These are phyloP conservation scores for Ophiocordyceps camponoti-leonardi DNA, from an alignment of 2,329 filamentous ascomycete species.

Conservation along the genomic window DNA sequence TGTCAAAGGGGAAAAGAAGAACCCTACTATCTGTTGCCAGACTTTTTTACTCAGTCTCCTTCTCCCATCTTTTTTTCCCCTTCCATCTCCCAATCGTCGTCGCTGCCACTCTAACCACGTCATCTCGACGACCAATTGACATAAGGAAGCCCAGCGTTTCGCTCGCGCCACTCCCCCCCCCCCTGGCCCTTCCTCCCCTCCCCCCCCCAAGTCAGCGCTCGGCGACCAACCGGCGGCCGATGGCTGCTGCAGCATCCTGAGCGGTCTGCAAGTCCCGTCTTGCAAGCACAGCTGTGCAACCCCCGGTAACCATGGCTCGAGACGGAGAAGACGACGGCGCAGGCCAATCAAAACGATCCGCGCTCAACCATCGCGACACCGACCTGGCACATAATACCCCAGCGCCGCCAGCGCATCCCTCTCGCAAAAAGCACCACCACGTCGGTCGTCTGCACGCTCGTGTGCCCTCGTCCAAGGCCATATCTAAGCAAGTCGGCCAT, in stretches of 20 bases:
- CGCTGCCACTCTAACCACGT: no score
- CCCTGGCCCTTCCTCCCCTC: no score
- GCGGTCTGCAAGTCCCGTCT: constrained; percentile 1
- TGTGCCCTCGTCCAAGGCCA: constrained; percentile 32
- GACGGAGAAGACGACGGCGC: constrained; percentile 30
- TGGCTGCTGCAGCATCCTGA: constrained; percentile 3
- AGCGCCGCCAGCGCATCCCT: constrained; percentile 9
- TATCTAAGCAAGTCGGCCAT: constrained; percentile 21
- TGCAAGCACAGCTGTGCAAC: not conserved
- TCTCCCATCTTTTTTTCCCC: no score
- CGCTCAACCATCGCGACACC: constrained; percentile 18
- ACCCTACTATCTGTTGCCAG: no score
- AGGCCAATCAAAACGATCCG: constrained; percentile 39
- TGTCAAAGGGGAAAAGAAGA: no score
- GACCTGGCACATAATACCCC: constrained; percentile 11
- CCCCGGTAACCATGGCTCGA: constrained; percentile 18
- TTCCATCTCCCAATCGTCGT: no score
- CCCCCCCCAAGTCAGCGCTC: not conserved
- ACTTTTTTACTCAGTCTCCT: no score
- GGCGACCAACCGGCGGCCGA: constrained; percentile 2
- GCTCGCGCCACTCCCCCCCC: not conserved
- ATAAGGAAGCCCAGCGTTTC: not conserved
- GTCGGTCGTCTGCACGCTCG: constrained; percentile 31
- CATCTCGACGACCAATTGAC: not conserved
- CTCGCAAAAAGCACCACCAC: constrained; percentile 17